These are phyloP conservation scores for Candida pseudoglaebosa DNA, from an alignment of 805 yeast species.

Conservation along the genomic window DNA sequence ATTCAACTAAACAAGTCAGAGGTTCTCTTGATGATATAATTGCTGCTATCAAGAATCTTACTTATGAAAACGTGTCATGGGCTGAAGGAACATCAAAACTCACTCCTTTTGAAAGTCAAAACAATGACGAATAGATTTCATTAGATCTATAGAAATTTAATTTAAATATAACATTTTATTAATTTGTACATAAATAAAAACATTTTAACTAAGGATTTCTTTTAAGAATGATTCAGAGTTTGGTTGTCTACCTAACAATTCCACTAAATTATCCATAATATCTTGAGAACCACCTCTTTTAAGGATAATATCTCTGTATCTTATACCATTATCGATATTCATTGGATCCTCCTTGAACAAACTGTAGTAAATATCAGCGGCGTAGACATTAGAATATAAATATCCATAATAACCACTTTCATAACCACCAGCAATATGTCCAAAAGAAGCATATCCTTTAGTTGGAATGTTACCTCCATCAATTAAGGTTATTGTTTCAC, in stretches of 20 bases:
- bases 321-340: conserved; percentile 55
- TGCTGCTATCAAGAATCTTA: conserved; percentile 69
- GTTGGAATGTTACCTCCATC: conserved; percentile 51
- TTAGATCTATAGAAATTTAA: conserved; percentile 1
- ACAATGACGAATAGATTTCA: conserved; percentile 28
- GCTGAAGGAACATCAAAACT: conserved; percentile 74
- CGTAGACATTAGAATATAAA: conserved; percentile 81
- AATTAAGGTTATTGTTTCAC: conserved; percentile 59
- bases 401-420: conserved; percentile 87
- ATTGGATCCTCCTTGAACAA: conserved; percentile 67
- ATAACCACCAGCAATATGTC: conserved; percentile 78
- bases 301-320: conserved; percentile 67
- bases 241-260: conserved; percentile 74
- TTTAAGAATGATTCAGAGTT: conserved; percentile 65
- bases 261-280: conserved; percentile 58
- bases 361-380: conserved; percentile 75
- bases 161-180: conserved; percentile 3
- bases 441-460: conserved; percentile 74
- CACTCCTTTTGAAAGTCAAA: conserved; percentile 69
- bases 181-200: not conserved
- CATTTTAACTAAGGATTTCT: conserved; percentile 43
- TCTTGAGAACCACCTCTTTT: conserved; percentile 73
- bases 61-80: conserved; percentile 78
- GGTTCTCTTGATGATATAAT: conserved; percentile 72
- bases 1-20: conserved; percentile 93